These are phyloP conservation scores for Colletotrichum tamarilloi DNA, from an alignment of 2,329 filamentous ascomycete genomes.

Conservation along the genomic window DNA sequence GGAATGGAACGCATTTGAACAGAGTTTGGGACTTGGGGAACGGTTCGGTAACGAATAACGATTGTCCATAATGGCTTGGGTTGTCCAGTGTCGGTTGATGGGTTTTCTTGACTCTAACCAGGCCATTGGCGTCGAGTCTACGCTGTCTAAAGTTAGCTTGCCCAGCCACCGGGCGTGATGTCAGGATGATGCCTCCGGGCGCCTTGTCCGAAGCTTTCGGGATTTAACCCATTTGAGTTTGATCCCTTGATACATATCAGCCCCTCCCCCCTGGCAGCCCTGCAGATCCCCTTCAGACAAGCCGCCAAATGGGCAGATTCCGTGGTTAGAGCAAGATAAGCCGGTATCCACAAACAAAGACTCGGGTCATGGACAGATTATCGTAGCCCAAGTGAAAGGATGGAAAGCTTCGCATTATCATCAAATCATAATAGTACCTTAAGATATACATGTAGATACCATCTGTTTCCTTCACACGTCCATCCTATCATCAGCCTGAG, in stretches of 20 bases:
- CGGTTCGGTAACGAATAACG: not conserved
- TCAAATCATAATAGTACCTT: not conserved
- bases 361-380: not conserved
- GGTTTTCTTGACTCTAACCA: not conserved
- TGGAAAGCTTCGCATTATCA: not conserved
- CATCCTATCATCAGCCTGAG: constrained; percentile 32
- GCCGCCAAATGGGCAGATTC: not conserved
- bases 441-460: not conserved
- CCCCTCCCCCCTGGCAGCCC: not conserved
- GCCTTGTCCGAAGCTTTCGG: not conserved
- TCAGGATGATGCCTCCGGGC: not conserved
- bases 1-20: not conserved
- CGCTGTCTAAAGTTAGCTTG: not conserved
- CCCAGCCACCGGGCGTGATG: constrained; percentile 6
- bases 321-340: not conserved
- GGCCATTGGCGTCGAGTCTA: not conserved
- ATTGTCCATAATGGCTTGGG: not conserved
- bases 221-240: not conserved
- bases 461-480: constrained; percentile 5
- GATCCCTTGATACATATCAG: not conserved
- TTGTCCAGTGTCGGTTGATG: not conserved
- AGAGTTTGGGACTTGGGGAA: not conserved
- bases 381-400: not conserved
- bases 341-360: not conserved
- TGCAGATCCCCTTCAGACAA: not conserved